These are phyloP conservation scores for Petunia axillaris DNA, from an alignment of 257 asterid genomes.

Conservation along the genomic window DNA sequence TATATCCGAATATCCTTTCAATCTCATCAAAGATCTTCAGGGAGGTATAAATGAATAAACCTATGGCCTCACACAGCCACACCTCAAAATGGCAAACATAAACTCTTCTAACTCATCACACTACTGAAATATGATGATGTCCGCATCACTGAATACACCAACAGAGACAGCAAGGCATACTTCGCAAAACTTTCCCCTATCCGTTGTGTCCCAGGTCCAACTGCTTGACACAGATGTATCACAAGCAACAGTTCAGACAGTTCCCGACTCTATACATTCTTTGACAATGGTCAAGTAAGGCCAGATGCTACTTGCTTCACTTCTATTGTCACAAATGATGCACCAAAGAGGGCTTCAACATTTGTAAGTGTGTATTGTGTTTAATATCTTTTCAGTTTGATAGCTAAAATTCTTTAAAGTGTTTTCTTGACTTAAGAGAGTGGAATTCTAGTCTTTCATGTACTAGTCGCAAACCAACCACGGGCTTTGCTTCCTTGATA, in stretches of 20 bases:
- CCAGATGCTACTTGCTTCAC: not conserved
- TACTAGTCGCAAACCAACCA: constrained; percentile 6
- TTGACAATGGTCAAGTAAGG: not conserved
- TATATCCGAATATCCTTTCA: constrained; percentile 10
- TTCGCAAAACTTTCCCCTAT: not conserved
- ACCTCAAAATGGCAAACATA: not conserved
- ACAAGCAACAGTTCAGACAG: not conserved
- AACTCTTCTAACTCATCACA: constrained; percentile 7
- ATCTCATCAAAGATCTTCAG: constrained; percentile 1
- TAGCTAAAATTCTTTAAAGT: not conserved
- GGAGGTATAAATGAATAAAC: not conserved
- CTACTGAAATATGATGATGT: constrained; percentile 21
- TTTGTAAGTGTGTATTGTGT: not conserved
- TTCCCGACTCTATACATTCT: not conserved
- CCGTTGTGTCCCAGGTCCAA: constrained; percentile 4
- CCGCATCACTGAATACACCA: not conserved
- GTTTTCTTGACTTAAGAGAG: not conserved
- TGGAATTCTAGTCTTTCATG: not conserved
- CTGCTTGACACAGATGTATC: constrained; percentile 13
- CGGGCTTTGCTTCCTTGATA: constrained; percentile 4
- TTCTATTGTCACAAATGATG: constrained; percentile 16
- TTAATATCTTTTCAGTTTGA: not conserved
- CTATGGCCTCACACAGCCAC: constrained; percentile 8
- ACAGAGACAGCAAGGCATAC: not conserved
- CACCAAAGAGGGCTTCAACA: constrained; percentile 15